These are phyloP conservation scores for Mycena sanguinolenta DNA, from an alignment of 768 basidiomycete species.

Conservation along the genomic window DNA sequence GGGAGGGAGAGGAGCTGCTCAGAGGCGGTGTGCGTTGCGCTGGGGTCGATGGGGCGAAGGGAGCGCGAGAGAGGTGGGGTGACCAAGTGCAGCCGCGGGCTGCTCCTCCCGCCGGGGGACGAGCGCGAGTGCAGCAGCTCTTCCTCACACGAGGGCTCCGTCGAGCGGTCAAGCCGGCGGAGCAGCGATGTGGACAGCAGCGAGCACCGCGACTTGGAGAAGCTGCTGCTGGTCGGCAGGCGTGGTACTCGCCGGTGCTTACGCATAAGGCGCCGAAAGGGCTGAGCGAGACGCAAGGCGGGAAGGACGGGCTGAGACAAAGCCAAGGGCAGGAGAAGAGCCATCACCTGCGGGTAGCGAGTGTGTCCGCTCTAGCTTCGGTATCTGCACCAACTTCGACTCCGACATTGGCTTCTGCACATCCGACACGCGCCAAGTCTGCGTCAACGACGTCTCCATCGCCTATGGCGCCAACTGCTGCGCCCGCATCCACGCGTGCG, in stretches of 20 bases:
- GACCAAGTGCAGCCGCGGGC: conserved; percentile 28
- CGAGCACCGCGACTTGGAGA: conserved; percentile 8
- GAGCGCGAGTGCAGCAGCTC: conserved; percentile 16
- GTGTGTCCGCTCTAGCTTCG: conserved; percentile 22
- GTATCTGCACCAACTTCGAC: too few species aligned
- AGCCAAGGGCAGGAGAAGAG: background rate
- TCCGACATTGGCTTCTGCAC: background rate
- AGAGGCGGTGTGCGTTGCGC: conserved; percentile 34
- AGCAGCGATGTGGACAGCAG: background rate
- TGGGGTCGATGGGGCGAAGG: conserved; percentile 27
- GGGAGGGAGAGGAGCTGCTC: conserved; percentile 28
- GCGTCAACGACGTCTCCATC: conserved; percentile 3
- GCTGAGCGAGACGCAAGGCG: too few species aligned
- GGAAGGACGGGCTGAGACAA: too few species aligned
- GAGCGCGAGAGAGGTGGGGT: background rate
- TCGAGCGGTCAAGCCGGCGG: background rate
- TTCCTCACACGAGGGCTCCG: conserved; percentile 18
- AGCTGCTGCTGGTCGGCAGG: conserved; percentile 23
- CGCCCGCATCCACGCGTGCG: background rate
- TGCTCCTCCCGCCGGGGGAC: conserved; percentile 31
- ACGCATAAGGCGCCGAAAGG: background rate
- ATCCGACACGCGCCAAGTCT: background rate
- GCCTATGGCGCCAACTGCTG: background rate
- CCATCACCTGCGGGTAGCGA: conserved; percentile 8
- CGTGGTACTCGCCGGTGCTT: conserved; percentile 34